These are phyloP conservation scores for Calonectria multiphialidica DNA, from an alignment of 2,329 filamentous ascomycete species.

Conservation along the genomic window DNA sequence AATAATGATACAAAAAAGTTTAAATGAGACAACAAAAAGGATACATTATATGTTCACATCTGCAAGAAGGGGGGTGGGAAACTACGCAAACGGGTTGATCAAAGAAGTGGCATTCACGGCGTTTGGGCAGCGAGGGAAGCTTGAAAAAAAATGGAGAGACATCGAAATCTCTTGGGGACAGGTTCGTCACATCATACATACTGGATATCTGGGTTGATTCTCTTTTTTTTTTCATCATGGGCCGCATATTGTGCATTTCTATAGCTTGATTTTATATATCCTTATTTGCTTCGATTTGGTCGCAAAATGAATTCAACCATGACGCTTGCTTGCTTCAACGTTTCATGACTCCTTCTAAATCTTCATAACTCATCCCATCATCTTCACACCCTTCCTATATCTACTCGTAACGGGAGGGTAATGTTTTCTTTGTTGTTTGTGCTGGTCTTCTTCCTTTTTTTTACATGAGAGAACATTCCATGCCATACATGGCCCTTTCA, in stretches of 20 bases:
- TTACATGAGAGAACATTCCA: slow-evolving; percentile 89
- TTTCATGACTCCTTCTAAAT: slow-evolving; percentile 32
- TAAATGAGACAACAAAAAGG: not conserved
- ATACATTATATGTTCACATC: slow-evolving; percentile 25
- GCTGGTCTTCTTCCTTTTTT: not conserved
- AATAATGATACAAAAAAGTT: not conserved
- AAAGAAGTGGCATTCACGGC: slow-evolving; percentile 15
- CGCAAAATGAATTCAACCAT: slow-evolving; percentile 24
- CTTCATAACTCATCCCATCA: slow-evolving; percentile 10
- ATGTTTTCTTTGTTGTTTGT: not conserved
- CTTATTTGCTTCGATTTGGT: slow-evolving; percentile 24
- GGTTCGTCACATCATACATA: slow-evolving; percentile 6
- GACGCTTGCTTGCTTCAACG: slow-evolving; percentile 16
- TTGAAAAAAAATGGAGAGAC: not conserved
- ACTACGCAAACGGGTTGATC: not conserved
- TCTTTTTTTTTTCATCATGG: not conserved
- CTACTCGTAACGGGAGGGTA: not conserved
- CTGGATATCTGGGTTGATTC: not conserved
- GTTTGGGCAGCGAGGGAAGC: slow-evolving; percentile 12
- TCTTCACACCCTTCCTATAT: not conserved
- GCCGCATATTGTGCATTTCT: slow-evolving; percentile 11
- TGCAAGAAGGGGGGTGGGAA: not conserved
- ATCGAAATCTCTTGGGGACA: slow-evolving; percentile 3
- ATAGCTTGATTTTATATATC: slow-evolving; percentile 20
- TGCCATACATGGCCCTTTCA: slow-evolving; percentile 96